A percentile compares a stretch with the other conserved stretches of the same genome.
phyloP scores from a whole-genome alignment of 768 basidiomycete genomes.

The Solioccasus polychromus region DNA sequence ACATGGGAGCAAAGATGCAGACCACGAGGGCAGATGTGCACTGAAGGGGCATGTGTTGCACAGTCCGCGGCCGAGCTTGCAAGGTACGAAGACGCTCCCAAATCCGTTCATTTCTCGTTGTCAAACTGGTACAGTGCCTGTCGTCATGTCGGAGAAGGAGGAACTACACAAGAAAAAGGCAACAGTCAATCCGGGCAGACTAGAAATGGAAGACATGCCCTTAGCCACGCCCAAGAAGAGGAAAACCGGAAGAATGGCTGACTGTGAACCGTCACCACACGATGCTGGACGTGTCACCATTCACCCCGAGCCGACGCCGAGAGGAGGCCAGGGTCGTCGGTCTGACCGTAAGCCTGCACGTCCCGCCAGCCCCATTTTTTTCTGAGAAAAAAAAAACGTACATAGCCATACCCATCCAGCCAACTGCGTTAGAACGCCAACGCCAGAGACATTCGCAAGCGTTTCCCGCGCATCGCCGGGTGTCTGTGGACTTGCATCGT shows the following conservation, averaged over 20 bases:
- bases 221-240: conserved; percentile 25
- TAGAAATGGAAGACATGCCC: conserved; percentile 17
- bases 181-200: conserved; percentile 8
- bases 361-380: not conserved
- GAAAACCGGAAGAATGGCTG: conserved; percentile 19
- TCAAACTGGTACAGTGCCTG: conserved; percentile 14
- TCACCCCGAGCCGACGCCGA: conserved; percentile 15
- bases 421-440: conserved; percentile 23
- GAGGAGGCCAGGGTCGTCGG: conserved; percentile 24
- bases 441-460: conserved; percentile 23
- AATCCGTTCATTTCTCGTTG: conserved; percentile 22
- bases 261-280: conserved; percentile 13
- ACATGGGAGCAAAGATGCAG: not conserved
- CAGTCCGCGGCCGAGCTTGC: conserved; percentile 13
- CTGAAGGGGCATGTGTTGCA: conserved; percentile 14
- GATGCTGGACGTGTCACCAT: conserved; percentile 7
- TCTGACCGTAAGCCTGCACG: conserved; percentile 24
- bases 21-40: not conserved
- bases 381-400: conserved; percentile 9
- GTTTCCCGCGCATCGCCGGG: conserved; percentile 22
- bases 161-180: conserved; percentile 23
- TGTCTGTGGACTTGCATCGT: conserved; percentile 26
- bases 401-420: conserved; percentile 21
- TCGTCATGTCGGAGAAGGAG: conserved; percentile 28
- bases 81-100: conserved; percentile 23